Evolutionary conservation across 257 asterid genomes (phyloP), one percentile per base, ranked within the genome.

Genomic region (Nicotiana knightiana): DNA sequence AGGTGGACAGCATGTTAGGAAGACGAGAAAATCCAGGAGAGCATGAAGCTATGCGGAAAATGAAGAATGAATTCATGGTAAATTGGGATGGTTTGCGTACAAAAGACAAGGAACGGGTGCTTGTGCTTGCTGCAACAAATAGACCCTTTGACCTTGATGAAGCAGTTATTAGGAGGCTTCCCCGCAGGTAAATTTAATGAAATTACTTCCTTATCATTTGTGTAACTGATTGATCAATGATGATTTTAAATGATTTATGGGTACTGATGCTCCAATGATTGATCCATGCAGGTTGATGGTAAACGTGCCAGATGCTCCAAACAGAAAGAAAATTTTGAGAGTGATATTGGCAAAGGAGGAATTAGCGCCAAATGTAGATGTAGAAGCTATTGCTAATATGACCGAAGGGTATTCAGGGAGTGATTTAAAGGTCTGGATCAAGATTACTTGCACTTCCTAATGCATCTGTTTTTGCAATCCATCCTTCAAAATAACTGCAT

Each of bases 1-100:
- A 94, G 98, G 97, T 94, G 54, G 98, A 94, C 90, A 94, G 97
- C 88, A 94, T 94, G 98, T 84, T 94, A 82, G 98, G 98, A 85
- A 90, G 98, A 87, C 93, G 98, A 73, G 98, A 93, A 90, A 94
- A 92, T 83, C 97, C 98, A 6, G 97, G 98, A 70, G 97, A 94
- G 89, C 97, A 94, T 87, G 98, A 92, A 91, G 97, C 97, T 76
- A 94, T 94, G 98, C 96, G 97, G 79, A 94, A 94, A 91, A 94
- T 94, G 97, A 94, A 94, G 86, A 94, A 94, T 81, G 97, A 94
- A 84, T 94, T 94, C 83, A 94, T 94, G 98, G 92, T 94, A 79
- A 94, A 92, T 80, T 94, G 97, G 98, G 98, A 93, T 85, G 98
- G 97, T 85, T 86, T 94, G 85, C 93, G 97, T 81, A 93, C 98